phyloP scores from a whole-genome alignment of 257 asterid species.

The Thymus quinquecostatus region DNA sequence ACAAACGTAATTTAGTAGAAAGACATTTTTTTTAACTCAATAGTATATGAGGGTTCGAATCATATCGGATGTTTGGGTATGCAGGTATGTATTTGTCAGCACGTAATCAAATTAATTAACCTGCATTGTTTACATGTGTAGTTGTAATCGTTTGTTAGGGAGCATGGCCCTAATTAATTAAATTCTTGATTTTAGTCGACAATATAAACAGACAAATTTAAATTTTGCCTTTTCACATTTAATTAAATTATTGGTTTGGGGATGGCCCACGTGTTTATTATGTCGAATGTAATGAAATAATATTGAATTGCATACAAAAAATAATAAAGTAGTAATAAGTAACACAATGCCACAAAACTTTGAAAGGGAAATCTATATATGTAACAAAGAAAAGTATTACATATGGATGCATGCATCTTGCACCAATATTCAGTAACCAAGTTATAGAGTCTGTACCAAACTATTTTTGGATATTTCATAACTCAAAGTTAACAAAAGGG shows the following conservation, averaged over 20 bases:
- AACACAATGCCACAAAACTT: neutral
- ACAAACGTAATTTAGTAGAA: too few relatives aligned
- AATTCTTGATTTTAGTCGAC: neutral
- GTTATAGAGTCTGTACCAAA: neutral
- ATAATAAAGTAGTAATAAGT: neutral
- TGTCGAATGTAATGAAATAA: neutral
- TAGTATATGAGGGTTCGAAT: too few relatives aligned
- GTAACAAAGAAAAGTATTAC: neutral
- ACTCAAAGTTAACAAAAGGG: neutral
- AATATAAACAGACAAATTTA: neutral
- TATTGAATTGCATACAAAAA: neutral
- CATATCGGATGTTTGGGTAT: too few relatives aligned
- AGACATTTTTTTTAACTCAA: too few relatives aligned
- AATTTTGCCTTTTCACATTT: neutral
- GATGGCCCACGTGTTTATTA: neutral
- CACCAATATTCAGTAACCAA: neutral
- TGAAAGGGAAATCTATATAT: too few relatives aligned
- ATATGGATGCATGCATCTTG: conserved; percentile 29
- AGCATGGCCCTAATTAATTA: too few relatives aligned
- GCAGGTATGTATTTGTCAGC: too few relatives aligned
- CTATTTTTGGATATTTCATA: neutral
- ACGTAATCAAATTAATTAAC: too few relatives aligned
- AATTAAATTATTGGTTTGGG: neutral
- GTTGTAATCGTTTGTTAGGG: too few relatives aligned
- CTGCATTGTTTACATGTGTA: too few relatives aligned